Conservation (phyloP, 805 yeast species). For the Yamadazyma sp. region DNA sequence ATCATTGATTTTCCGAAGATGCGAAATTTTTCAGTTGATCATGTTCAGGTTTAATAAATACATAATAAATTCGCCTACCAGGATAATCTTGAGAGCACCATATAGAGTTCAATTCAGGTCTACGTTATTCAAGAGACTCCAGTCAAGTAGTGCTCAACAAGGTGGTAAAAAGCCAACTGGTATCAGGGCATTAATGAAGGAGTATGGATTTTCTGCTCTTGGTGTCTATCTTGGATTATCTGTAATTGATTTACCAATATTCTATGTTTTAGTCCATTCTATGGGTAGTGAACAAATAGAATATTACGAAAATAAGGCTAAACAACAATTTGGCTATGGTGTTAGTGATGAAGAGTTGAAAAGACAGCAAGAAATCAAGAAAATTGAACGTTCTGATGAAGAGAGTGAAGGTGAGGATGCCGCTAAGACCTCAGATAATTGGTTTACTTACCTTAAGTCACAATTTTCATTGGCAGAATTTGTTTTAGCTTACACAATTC, state of each 20-base stretch:
- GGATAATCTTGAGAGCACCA: too few relatives aligned
- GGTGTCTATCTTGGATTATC: constrained; percentile 80
- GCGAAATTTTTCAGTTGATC: too few relatives aligned
- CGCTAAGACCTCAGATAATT: constrained; percentile 1
- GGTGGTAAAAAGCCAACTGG: constrained; percentile 37
- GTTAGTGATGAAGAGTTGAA: constrained; percentile 42
- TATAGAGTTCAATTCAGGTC: too few relatives aligned
- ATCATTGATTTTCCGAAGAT: too few relatives aligned
- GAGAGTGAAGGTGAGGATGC: constrained; percentile 15
- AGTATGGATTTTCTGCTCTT: constrained; percentile 89
- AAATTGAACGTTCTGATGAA: constrained; percentile 22
- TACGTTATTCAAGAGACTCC: constrained; percentile 12
- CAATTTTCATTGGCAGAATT: constrained; percentile 72
- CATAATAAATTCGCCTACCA: too few relatives aligned
- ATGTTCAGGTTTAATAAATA: too few relatives aligned
- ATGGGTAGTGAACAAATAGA: constrained; percentile 81
- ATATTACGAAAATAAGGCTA: constrained; percentile 58
- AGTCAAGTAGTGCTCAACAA: constrained; percentile 15
- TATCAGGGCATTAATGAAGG: constrained; percentile 65
- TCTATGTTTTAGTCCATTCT: constrained; percentile 79
- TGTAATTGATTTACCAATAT: constrained; percentile 75
- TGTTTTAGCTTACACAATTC: constrained; percentile 88
- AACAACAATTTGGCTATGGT: constrained; percentile 63
- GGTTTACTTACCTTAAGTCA: constrained; percentile 17
- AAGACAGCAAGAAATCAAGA: constrained; percentile 32